Conservation (phyloP, 2,329 filamentous ascomycete genomes). For the Malbranchea zuffiana region DNA sequence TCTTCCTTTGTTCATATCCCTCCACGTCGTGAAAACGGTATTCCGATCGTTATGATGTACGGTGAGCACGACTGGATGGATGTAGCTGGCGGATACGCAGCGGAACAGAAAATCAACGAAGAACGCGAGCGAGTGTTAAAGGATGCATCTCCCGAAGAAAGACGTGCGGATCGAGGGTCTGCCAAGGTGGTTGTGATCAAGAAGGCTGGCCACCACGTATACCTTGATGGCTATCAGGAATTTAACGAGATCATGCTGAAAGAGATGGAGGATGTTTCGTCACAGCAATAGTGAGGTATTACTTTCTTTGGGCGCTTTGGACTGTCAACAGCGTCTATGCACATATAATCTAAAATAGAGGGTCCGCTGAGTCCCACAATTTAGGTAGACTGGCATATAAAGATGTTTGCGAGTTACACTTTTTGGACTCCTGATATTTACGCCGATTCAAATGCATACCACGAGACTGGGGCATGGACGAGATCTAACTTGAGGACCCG, state of each 20-base stretch:
- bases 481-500: too few species aligned
- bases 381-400: too few species aligned
- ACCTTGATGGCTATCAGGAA: constrained; percentile 58
- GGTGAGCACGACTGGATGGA: constrained; percentile 99
- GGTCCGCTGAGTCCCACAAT: too few species aligned
- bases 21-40: constrained; percentile 48
- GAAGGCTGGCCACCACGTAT: constrained; percentile 61
- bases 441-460: too few species aligned
- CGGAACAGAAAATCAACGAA: constrained; percentile 65
- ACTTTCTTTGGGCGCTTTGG: too few species aligned
- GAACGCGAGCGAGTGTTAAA: constrained; percentile 51
- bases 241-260: constrained; percentile 55
- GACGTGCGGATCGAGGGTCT: constrained; percentile 60
- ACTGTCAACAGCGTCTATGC: too few species aligned
- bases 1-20: constrained; percentile 5
- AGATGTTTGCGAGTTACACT: too few species aligned
- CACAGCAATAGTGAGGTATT: too few species aligned
- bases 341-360: too few species aligned
- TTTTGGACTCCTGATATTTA: too few species aligned
- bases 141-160: constrained; percentile 45
- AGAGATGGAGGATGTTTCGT: constrained; percentile 61
- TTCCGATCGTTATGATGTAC: constrained; percentile 88
- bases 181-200: constrained; percentile 72
- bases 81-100: constrained; percentile 68
- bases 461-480: too few species aligned